Evolutionary conservation across 208 protist genomes (phyloP), one percentile per base, ranked within the genome.

Genomic region (Trichomonas gallinae): DNA sequence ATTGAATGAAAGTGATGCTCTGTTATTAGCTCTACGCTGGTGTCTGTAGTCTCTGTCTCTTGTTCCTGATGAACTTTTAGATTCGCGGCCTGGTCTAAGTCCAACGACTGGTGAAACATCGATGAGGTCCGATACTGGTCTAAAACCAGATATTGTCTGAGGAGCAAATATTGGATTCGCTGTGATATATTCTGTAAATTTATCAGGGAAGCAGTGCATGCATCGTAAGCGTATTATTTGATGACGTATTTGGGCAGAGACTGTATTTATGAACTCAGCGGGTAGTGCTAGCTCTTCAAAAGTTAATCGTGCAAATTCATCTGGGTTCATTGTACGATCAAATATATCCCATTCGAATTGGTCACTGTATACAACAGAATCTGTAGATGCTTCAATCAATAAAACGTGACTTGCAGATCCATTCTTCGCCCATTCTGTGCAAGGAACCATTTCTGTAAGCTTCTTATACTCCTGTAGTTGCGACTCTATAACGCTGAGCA

Each of bases 291-390:
- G 15, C 31, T 93, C 87, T 93, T 93, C 45, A 38, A 93, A 21
- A 31, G 87, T 93, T 93, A 58, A 38, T 48, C 87, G 6, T 8
- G 87, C 40, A 36, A 93, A 93, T 26, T 34, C 44, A 51, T 93
- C 87, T 15, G 87, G 87, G 38, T 93, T 44, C 26, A 44, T 44
- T 38, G 87, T 26, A 11, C 45, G 40, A 36, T 93, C 87, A 26
- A 93, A 93, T 15, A 93, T 93, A 51, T 93, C 87, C 87, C 87
- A 93, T 93, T 93, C 87, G 9, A 93, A 38, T 44, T 48, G 42
- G 34, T 93, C 87, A 38, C 87, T 51, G 44, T 93, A 93, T 11
- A 93, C 87, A 38, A 93, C 44, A 4, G 44, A 17, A 38, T 93
- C 44, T 34, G 44, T 93, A 17, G 40, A 42, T 15, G 44, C 87